phyloP scores from a whole-genome alignment of 1,284 basidiomycete species.

The Sphagnurus paluster region DNA sequence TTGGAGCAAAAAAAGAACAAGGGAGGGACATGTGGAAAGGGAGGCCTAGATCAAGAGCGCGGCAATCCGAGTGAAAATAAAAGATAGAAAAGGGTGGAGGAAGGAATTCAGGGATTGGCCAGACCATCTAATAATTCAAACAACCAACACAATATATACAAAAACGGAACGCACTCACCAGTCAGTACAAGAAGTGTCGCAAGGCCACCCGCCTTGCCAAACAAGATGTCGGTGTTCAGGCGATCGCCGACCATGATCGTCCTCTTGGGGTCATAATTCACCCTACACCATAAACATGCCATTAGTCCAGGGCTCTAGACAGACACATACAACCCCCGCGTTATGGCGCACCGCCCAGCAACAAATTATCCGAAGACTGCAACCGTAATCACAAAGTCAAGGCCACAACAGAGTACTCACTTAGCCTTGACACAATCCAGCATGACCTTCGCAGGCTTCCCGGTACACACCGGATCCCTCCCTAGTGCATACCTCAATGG shows the following conservation, averaged over 20 bases:
- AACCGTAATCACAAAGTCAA: background rate
- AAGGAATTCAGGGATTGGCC: no score
- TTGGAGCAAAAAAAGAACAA: no score
- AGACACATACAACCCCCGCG: no score
- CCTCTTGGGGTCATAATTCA: constrained; percentile 79
- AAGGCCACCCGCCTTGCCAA: constrained; percentile 85
- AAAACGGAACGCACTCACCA: no score
- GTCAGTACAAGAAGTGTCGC: constrained; percentile 91
- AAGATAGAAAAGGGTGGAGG: no score
- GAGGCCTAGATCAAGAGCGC: constrained; percentile 7
- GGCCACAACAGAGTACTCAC: constrained; percentile 41
- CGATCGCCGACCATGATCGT: constrained; percentile 97
- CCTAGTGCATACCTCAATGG: constrained; percentile 79
- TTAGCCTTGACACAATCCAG: constrained; percentile 95
- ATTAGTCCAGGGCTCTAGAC: no score
- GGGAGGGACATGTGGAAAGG: constrained; percentile 13
- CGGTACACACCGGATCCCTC: constrained; percentile 76
- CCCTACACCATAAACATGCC: constrained; percentile 44
- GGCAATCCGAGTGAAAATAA: background rate
- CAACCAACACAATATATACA: no score
- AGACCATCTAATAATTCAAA: no score
- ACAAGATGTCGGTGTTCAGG: constrained; percentile 92
- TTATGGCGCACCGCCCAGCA: no score
- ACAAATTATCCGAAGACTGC: background rate
- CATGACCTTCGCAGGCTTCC: constrained; percentile 93